Base-by-base conservation (phyloP, 2,329 filamentous ascomycete species). In the Allantophomopsis lycopodina region DNA sequence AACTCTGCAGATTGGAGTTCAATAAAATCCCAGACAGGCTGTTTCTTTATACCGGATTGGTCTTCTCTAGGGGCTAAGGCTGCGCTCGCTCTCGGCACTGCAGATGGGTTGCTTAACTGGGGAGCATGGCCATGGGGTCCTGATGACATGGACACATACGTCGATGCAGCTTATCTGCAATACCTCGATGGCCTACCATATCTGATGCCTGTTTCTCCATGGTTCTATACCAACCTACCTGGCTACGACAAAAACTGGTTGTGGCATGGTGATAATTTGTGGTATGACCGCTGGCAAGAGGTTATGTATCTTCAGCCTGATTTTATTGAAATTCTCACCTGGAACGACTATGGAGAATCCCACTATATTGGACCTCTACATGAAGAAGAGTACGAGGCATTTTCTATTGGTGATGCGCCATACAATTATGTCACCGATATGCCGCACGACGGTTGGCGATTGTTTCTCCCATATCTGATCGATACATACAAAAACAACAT, bases 231-330 rank as follows among this genome's bases (percentile, higher is more conserved):
- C 33, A 68, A 75, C 44, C 18, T 43, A 5, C 65, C 69, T 0
- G 44, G 41, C 14, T 43, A 38, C 23, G 21, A 33, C 12, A 40
- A 79, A 58, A 74, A 76, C 50, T 78, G 73, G 72, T 56, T 75
- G 7, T 79, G 69, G 60, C 72, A 63, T 6, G 68, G 69, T 13
- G 73, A 77, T 44, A 59, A 65, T 35, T 54, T 78, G 12, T 79
- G 74, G 72, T 66, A 63, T 45, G 60, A 71, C 36, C 67, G 73
- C 4, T 77, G 73, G 73, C 55, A 62, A 28, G 55, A 69, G 39
- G 57, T 64, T 2, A 45, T 65, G 15, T 46, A 57, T 4, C 16
- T 68, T 1, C 47, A 60, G 35, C 65, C 68, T 0, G 55, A 61
- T 23, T 62, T 61, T 14, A 59, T 70, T 14, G 57, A 45, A 46